phyloP scores from a whole-genome alignment of 768 basidiomycete species.

The Rhizopogon rudus region DNA sequence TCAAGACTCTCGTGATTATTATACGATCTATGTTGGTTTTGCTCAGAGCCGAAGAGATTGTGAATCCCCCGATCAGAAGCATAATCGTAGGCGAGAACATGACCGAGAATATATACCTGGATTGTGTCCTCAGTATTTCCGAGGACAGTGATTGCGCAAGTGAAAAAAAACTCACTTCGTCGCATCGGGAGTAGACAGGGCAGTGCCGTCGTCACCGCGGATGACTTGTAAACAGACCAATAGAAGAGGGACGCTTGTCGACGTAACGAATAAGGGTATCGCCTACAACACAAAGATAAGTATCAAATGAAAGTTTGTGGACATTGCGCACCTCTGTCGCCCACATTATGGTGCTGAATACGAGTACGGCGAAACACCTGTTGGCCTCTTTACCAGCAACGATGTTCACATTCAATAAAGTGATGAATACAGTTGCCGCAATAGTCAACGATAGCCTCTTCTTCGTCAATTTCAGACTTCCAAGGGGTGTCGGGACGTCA shows the following conservation, averaged over 20 bases:
- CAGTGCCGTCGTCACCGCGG: slow-evolving; percentile 45
- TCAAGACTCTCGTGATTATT: slow-evolving; percentile 85
- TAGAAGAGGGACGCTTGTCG: slow-evolving; percentile 81
- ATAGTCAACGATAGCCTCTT: slow-evolving; percentile 54
- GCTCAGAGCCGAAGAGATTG: slow-evolving; percentile 92
- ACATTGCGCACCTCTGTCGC: slow-evolving; percentile 78
- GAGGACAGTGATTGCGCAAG: not conserved
- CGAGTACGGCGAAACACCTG: slow-evolving; percentile 84
- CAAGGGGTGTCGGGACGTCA: slow-evolving; percentile 58
- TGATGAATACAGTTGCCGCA: slow-evolving; percentile 53
- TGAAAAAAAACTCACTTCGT: slow-evolving; percentile 58
- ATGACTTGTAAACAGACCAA: slow-evolving; percentile 84
- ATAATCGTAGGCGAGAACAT: slow-evolving; percentile 99
- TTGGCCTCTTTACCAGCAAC: slow-evolving; percentile 70
- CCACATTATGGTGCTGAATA: slow-evolving; percentile 92
- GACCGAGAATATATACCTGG: slow-evolving; percentile 82
- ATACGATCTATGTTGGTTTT: slow-evolving; percentile 95
- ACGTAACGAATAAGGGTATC: slow-evolving; percentile 97
- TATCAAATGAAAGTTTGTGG: not conserved
- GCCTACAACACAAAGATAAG: slow-evolving; percentile 46
- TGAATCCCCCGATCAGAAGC: slow-evolving; percentile 97
- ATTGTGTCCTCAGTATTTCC: not conserved
- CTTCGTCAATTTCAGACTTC: slow-evolving; percentile 58
- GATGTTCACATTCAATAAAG: slow-evolving; percentile 55
- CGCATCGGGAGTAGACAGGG: slow-evolving; percentile 60